A percentile compares a stretch with the other conserved stretches of the same genome.
Evolutionary conservation across 1,284 basidiomycete genomes (phyloP).

Genomic region (Ganoderma multipileum): DNA sequence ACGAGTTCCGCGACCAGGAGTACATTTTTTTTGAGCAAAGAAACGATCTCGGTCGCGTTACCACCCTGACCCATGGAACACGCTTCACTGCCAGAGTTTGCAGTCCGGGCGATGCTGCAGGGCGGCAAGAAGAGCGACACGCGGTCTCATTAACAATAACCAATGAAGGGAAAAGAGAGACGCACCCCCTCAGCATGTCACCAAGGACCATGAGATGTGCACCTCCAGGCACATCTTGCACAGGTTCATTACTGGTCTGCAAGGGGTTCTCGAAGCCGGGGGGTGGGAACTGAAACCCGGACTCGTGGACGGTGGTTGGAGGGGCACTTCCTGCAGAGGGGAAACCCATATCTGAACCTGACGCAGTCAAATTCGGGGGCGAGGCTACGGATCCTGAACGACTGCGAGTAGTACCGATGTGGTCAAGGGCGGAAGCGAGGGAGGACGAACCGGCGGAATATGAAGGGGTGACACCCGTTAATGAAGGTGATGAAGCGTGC

Average conservation of each 20-base stretch:
- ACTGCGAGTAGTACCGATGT: conserved; percentile 39
- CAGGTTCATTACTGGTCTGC: conserved; percentile 34
- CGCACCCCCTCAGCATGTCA: conserved; percentile 49
- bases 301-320: conserved; percentile 39
- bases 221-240: conserved; percentile 41
- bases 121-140: conserved; percentile 19
- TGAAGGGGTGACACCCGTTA: conserved; percentile 41
- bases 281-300: conserved; percentile 40
- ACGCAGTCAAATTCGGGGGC: conserved; percentile 38
- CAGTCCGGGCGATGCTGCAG: conserved; percentile 54
- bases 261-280: conserved; percentile 36
- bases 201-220: conserved; percentile 48
- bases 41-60: conserved; percentile 53
- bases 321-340: conserved; percentile 41
- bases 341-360: conserved; percentile 41
- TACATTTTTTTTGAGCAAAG: conserved; percentile 55
- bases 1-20: conserved; percentile 56
- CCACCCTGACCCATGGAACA: conserved; percentile 53
- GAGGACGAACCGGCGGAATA: conserved; percentile 43
- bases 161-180: conserved; percentile 29
- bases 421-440: conserved; percentile 44
- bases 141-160: conserved; percentile 22
- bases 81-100: conserved; percentile 54
- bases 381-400: conserved; percentile 47
- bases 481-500: conserved; percentile 50